phyloP scores from a whole-genome alignment of 2,329 filamentous ascomycete species.

The Fusarium keratoplasticum region DNA sequence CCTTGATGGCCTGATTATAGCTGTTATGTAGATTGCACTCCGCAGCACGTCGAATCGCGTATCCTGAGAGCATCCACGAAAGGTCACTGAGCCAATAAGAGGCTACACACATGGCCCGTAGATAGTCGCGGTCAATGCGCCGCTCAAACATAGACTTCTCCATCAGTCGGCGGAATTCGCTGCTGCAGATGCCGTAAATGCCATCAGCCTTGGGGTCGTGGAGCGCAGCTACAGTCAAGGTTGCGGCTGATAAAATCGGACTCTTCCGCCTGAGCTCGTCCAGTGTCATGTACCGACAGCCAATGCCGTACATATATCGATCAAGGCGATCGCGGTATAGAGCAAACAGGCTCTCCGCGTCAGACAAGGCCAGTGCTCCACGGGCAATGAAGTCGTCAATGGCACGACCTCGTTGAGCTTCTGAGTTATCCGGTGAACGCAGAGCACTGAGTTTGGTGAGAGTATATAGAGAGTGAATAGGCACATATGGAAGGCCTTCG shows the following conservation, averaged over 20 bases:
- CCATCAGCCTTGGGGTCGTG: constrained; percentile 66
- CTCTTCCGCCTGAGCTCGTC: constrained; percentile 66
- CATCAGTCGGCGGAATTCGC: constrained; percentile 68
- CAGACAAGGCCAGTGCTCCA: constrained; percentile 57
- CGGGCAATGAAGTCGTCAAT: constrained; percentile 51
- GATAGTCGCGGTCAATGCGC: constrained; percentile 59
- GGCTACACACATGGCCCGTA: constrained; percentile 70
- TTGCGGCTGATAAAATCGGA: constrained; percentile 65
- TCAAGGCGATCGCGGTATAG: constrained; percentile 64
- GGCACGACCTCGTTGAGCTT: constrained; percentile 34
- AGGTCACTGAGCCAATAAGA: constrained; percentile 73
- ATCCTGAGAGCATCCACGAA: constrained; percentile 71
- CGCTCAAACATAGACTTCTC: constrained; percentile 57
- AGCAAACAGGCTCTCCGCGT: constrained; percentile 63
- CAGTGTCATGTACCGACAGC: constrained; percentile 61
- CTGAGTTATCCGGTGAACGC: constrained; percentile 48
- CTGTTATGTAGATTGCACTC: constrained; percentile 59
- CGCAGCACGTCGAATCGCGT: constrained; percentile 61
- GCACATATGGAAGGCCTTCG: constrained; percentile 51
- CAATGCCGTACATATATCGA: constrained; percentile 64
- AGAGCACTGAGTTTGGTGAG: constrained; percentile 53
- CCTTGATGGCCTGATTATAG: constrained; percentile 53
- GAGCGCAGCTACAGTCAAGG: constrained; percentile 68
- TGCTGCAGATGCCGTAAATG: constrained; percentile 64
- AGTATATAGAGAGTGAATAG: constrained; percentile 54